These are phyloP conservation scores for Calonectria ilicicola DNA, from an alignment of 2,329 filamentous ascomycete species.

Conservation along the genomic window DNA sequence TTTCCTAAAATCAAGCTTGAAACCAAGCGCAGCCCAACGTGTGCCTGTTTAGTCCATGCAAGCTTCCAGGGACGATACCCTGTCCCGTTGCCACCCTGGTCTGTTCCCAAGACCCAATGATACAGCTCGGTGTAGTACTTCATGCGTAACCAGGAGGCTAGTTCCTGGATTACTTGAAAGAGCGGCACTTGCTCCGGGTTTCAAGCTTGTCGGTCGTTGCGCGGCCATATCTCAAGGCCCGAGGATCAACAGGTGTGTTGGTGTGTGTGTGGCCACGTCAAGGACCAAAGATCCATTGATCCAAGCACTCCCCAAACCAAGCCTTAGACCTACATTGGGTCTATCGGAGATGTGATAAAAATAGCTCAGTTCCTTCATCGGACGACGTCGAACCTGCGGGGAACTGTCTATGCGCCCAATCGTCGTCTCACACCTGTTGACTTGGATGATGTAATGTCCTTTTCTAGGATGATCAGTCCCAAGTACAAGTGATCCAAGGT, in stretches of 20 bases:
- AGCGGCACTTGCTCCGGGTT: neutral
- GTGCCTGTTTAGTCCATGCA: neutral
- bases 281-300: neutral
- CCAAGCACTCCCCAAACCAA: neutral
- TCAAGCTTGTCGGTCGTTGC: neutral
- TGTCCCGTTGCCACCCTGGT: neutral
- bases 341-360: neutral
- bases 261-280: neutral
- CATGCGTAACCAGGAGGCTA: neutral
- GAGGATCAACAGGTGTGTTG: neutral
- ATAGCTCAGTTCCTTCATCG: neutral
- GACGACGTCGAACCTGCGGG: neutral
- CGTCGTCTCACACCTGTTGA: neutral
- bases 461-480: neutral
- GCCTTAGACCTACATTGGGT: neutral
- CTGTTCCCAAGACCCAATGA: neutral
- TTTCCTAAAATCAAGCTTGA: conserved; percentile 1
- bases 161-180: neutral
- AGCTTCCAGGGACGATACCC: neutral
- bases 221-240: neutral
- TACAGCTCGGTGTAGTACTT: neutral
- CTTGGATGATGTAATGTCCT: neutral
- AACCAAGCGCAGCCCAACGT: neutral
- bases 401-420: neutral
- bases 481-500: neutral